Conservation (phyloP, 2,329 filamentous ascomycete genomes). For the Fusarium decemcellulare region DNA sequence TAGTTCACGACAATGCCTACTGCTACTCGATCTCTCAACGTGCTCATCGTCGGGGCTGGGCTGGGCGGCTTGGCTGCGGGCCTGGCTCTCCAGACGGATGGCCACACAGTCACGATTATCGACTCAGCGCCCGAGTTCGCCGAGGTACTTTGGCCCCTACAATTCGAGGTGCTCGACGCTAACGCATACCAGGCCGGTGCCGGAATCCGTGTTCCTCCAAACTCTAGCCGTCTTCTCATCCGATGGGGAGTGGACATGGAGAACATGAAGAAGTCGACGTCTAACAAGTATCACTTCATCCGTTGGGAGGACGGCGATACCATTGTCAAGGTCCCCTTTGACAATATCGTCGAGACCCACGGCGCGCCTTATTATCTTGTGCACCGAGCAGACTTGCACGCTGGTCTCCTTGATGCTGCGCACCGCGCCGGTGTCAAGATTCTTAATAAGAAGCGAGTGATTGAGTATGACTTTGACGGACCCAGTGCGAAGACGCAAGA, state of each 20-base stretch:
- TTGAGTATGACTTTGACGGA: slow-evolving; percentile 6
- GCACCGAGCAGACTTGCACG: slow-evolving; percentile 9
- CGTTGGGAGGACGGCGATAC: slow-evolving; percentile 46
- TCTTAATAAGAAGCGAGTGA: not conserved
- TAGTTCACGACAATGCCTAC: not conserved
- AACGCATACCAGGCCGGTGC: slow-evolving; percentile 39
- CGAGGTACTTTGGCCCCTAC: not conserved
- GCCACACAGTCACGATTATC: not conserved
- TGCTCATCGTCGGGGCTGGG: not conserved
- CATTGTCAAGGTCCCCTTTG: slow-evolving; percentile 43
- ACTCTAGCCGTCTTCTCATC: slow-evolving; percentile 44
- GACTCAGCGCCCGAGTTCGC: not conserved
- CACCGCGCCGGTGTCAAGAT: not conserved
- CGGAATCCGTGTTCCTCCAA: slow-evolving; percentile 51
- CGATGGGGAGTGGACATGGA: slow-evolving; percentile 46
- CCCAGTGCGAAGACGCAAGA: not conserved
- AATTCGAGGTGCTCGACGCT: not conserved
- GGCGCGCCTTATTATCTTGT: slow-evolving; percentile 5
- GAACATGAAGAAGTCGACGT: slow-evolving; percentile 46
- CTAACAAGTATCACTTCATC: slow-evolving; percentile 44
- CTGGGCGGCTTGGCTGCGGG: not conserved
- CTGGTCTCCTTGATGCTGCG: not conserved
- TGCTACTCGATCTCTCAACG: not conserved
- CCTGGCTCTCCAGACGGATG: not conserved
- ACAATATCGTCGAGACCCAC: not conserved